Evolutionary conservation across 768 basidiomycete species (phyloP).

Genomic region (Rhizopogon vulgaris): DNA sequence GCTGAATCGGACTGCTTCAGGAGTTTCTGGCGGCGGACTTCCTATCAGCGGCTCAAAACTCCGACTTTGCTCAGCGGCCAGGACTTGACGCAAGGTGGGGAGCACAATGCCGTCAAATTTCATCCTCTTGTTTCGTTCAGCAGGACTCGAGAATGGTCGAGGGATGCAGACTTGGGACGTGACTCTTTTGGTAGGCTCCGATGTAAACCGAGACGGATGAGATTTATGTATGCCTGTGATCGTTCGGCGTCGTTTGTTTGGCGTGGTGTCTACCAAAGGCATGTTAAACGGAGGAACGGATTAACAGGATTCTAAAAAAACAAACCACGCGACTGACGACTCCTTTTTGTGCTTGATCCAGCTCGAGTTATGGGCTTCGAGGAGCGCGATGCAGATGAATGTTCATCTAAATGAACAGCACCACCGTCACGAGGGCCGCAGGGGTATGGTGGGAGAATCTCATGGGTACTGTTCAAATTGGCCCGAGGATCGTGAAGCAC

Average conservation of each 20-base stretch:
- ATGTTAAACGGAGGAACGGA: not conserved
- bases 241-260: slow-evolving; percentile 18
- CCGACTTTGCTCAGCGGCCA: slow-evolving; percentile 6
- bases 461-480: not conserved
- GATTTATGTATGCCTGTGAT: slow-evolving; percentile 7
- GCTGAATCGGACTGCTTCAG: not conserved
- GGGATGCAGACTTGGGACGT: slow-evolving; percentile 13
- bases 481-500: not conserved
- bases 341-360: not conserved
- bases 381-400: not conserved
- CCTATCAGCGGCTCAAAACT: not conserved
- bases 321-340: not conserved
- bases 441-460: not conserved
- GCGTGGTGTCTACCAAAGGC: slow-evolving; percentile 8
- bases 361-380: not conserved
- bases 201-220: slow-evolving; percentile 14
- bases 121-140: slow-evolving; percentile 7
- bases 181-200: slow-evolving; percentile 23
- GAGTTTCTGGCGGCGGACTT: not conserved
- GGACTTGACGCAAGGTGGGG: slow-evolving; percentile 15
- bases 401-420: not conserved
- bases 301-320: slow-evolving; percentile 5
- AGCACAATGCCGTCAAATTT: slow-evolving; percentile 27
- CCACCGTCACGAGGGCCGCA: not conserved
- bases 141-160: slow-evolving; percentile 19